Evolutionary conservation across 768 basidiomycete genomes (phyloP).

Genomic region (Rhizopogon vulgaris): DNA sequence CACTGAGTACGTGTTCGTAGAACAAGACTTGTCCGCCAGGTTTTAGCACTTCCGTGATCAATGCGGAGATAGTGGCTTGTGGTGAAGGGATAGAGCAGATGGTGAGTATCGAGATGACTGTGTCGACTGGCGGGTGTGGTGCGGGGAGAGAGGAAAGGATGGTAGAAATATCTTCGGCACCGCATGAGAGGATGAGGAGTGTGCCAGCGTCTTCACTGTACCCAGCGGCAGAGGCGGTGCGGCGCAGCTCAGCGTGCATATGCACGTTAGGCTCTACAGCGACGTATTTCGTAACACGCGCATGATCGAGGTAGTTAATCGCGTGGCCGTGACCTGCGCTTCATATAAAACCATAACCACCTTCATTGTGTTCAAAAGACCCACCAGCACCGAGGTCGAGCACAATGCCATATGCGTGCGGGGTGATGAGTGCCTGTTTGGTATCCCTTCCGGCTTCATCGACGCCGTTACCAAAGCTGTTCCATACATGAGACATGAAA

Average conservation of each 20-base stretch:
- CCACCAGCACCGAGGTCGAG: constrained; percentile 66
- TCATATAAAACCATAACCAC: neutral
- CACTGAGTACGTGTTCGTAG: constrained; percentile 66
- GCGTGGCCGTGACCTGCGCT: constrained; percentile 59
- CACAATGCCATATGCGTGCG: constrained; percentile 52
- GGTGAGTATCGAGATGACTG: constrained; percentile 58
- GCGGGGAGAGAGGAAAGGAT: constrained; percentile 38
- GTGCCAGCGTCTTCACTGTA: constrained; percentile 47
- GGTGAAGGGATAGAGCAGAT: constrained; percentile 63
- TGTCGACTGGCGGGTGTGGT: constrained; percentile 40
- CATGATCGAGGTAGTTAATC: constrained; percentile 50
- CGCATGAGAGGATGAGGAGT: constrained; percentile 53
- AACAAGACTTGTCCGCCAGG: constrained; percentile 62
- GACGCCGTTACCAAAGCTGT: constrained; percentile 36
- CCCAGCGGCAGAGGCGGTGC: constrained; percentile 42
- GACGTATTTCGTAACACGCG: constrained; percentile 54
- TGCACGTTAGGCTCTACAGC: constrained; percentile 64
- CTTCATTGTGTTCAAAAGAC: constrained; percentile 2
- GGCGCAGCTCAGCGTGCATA: constrained; percentile 57
- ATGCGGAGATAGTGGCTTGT: constrained; percentile 35
- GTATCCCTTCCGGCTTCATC: constrained; percentile 36
- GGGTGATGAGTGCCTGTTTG: constrained; percentile 46
- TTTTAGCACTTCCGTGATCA: constrained; percentile 49
- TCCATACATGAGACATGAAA: constrained; percentile 59
- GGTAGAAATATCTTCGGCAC: constrained; percentile 49